These are phyloP conservation scores for Crataegus laevigata DNA, from an alignment of 306 rosid genomes.

Conservation along the genomic window DNA sequence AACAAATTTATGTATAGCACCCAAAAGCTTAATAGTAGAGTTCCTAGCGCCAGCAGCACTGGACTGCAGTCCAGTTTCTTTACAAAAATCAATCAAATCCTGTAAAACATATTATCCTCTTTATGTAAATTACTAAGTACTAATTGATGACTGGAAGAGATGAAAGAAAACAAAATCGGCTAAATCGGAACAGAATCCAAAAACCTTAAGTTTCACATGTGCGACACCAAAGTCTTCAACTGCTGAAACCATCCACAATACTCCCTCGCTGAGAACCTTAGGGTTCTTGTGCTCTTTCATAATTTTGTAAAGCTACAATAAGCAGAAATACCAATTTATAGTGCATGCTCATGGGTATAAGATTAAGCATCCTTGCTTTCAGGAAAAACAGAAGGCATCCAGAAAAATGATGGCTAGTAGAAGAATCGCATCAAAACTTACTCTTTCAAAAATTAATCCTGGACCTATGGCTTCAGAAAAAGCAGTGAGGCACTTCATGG, in stretches of 20 bases:
- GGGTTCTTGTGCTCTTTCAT: conserved; percentile 99
- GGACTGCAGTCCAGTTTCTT: conserved; percentile 91
- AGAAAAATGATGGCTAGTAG: neutral
- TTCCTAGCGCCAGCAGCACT: conserved; percentile 96
- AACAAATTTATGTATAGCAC: conserved; percentile 89
- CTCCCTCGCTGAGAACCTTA: conserved; percentile 95
- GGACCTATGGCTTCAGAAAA: conserved; percentile 94
- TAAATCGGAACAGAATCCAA: conserved; percentile 3
- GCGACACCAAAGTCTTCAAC: conserved; percentile 90
- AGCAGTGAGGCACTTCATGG: conserved; percentile 89
- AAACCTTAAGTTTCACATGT: conserved; percentile 87
- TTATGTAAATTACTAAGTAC: conserved; percentile 1
- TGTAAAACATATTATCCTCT: conserved; percentile 28
- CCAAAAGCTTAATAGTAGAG: conserved; percentile 89
- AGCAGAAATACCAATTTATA: conserved; percentile 5
- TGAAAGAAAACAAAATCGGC: neutral
- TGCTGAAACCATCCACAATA: conserved; percentile 94
- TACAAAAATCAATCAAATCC: conserved; percentile 93
- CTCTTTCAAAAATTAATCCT: conserved; percentile 95
- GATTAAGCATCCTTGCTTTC: neutral
- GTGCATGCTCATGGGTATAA: neutral
- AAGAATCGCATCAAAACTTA: conserved; percentile 26
- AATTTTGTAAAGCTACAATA: conserved; percentile 72
- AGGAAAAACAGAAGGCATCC: neutral
- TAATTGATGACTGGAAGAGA: neutral